Evolutionary conservation across 2,329 filamentous ascomycete species (phyloP).

Genomic region (Nannizziopsis arthrosporioides): DNA sequence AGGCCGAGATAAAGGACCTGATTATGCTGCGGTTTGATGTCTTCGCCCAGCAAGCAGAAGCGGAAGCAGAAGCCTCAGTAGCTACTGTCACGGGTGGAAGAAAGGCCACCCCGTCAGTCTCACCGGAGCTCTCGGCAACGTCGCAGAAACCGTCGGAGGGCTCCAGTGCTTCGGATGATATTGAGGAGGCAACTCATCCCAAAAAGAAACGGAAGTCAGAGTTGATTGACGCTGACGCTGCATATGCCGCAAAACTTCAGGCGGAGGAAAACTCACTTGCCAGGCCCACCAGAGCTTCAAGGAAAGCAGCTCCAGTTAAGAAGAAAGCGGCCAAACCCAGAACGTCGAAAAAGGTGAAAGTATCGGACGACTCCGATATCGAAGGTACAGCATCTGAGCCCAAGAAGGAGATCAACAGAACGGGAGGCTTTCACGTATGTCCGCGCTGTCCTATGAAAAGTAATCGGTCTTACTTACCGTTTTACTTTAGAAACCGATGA

Average conservation of each 20-base stretch:
- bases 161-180: slow-evolving; percentile 30
- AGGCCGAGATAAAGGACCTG: slow-evolving; percentile 59
- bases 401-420: slow-evolving; percentile 57
- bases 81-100: slow-evolving; percentile 24
- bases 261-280: slow-evolving; percentile 76
- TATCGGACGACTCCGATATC: slow-evolving; percentile 68
- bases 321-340: slow-evolving; percentile 46
- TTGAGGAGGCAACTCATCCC: slow-evolving; percentile 27
- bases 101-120: slow-evolving; percentile 17
- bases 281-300: slow-evolving; percentile 65
- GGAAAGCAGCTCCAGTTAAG: slow-evolving; percentile 49
- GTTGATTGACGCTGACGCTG: slow-evolving; percentile 68
- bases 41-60: slow-evolving; percentile 36
- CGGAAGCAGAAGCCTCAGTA: slow-evolving; percentile 11
- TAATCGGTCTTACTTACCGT: background rate
- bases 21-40: slow-evolving; percentile 66
- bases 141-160: slow-evolving; percentile 34
- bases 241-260: slow-evolving; percentile 75
- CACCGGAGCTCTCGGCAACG: slow-evolving; percentile 25
- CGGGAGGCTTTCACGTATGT: slow-evolving; percentile 72
- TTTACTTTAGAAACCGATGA: slow-evolving; percentile 34
- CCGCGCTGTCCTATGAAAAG: slow-evolving; percentile 24
- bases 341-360: slow-evolving; percentile 57
- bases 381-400: slow-evolving; percentile 49
- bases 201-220: slow-evolving; percentile 57